Base-by-base conservation (phyloP, 2,329 filamentous ascomycete species). In the Colletotrichum higginsianum region DNA sequence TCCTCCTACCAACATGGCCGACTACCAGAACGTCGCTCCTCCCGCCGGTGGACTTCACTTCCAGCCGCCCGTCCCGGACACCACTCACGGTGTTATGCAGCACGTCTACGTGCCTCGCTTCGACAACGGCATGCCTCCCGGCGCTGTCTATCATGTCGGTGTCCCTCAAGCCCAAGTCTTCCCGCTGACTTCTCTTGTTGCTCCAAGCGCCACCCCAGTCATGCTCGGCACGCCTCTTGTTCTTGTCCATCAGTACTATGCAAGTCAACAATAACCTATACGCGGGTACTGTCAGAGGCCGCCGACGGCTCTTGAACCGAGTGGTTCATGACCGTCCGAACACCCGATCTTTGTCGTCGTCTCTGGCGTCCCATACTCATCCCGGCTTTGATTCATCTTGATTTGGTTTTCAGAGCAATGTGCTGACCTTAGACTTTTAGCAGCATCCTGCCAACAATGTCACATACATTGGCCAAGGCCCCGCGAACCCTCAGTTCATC, bases 61-160 rank as follows among this genome's bases (percentile, higher is more conserved):
- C 75, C 87, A 90, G 76, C 89, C 89, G 1, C 88, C 87, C 38
- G 87, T 89, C 18, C 87, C 88, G 4, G 87, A 89, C 74, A 89
- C 88, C 18, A 86, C 86, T 53, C 84, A 85, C 77, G 89, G 89
- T 4, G 85, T 87, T 2, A 87, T 87, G 68, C 76, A 84, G 38
- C 88, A 91, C 74, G 84, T 84, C 23, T 91, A 90, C 75, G 80
- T 87, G 63, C 89, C 89, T 73, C 88, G 87, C 53, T 83, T 82
- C 75, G 88, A 90, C 75, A 78, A 76, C 53, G 78, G 77, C 38
- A 61, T 77, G 50, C 73, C 73, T 44, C 70, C 78, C 18, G 53
- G 53, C 53, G 5, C 53, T 73, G 75, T 78, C 30, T 75, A 71
- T 77, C 78, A 78, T 79, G 79, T 83, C 75, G 77, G 78, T 81